Evolutionary conservation across 768 basidiomycete genomes (phyloP), one percentile per base, ranked within the genome.

Genomic region (Cytidiella melzeri): DNA sequence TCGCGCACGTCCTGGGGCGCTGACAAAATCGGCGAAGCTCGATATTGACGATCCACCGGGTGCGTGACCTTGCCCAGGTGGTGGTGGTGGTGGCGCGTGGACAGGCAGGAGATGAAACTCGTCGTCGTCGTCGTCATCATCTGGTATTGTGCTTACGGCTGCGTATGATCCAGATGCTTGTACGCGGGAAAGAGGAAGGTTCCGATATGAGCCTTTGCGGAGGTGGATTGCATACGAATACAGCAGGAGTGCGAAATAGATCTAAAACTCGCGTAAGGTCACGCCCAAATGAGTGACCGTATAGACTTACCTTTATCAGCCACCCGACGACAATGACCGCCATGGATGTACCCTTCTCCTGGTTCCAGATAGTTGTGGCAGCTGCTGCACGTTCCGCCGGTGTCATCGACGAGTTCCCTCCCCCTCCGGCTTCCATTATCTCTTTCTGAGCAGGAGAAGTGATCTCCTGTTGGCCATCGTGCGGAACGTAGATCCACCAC

Each of bases 191-290:
- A 51, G 77, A 11, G 88, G 84, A 39, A 99, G 81, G 12, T 84
- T 72, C 55, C 88, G 87, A 62, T 94, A 97, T 20, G 90, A 87
- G 41, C 92, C 90, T 59, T 86, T 86, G 40, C 93, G 88, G 46
- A 98, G 83, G 65, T 97, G 96, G 2, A 80, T 73, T 3, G 92
- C 93, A 65, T 89, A 97, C 12, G 95, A 97, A 67, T 98, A 99
- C 25, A 98, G 70, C 48, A 93, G 67, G 37, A 87, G 69, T 39
- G 87, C 85, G 66, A 99, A 93, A 72, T 96, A 99, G 48, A 95
- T 73, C 95, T 97, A 49, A 4, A 1, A 9, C 11, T 3, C 9
- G 28, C 41, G 42, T 44, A 26, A 46, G 21, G 13, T 23, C 28
- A 5, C 5, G 41, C n/a, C 27, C 38, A 34, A 49, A 19, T 23